Evolutionary conservation across 106 monocot genomes (phyloP), one percentile per base, ranked within the genome.

Genomic region (Dendrobium chrysotoxum): DNA sequence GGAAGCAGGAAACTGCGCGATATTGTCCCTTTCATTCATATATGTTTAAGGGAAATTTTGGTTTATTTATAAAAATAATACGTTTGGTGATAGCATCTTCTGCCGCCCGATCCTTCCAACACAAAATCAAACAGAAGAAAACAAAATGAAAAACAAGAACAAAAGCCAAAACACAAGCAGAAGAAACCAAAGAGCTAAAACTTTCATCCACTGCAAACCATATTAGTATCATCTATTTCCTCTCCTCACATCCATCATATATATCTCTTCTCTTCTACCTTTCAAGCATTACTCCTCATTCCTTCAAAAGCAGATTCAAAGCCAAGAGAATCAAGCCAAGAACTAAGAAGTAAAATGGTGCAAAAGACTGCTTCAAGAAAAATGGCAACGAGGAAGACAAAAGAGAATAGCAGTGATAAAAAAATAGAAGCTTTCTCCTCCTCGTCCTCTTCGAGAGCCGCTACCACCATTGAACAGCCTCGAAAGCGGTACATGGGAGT

Each of bases 401-500:
- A 38, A 16, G 35, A 17, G 11, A 71, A 16, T 2, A 17, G 30
- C 17, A 38, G 38, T 38, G 71, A 35, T 35, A 35, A 71, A 71
- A 35, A 35, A 38, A 13, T 16, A 10, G 50, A 50, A 50, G 50
- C 50, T 13, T 50, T 50, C 16, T 15, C 50, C 50, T 50, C 44
- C 6, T 44, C 44, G 1, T 8, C 9, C 44, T 44, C 44, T 44
- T 25, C 71, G 38, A 28, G 2, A 38, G 28, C 70, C 26, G 70
- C 70, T 7, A 13, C 3, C 70, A 35, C 71, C 71, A 35, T 23
- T 13, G n/a, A 42, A 16, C 74, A 75, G 17, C 39, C 41, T 1
- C 18, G 47, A 42, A 82, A 82, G 45, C 82, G 82, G 4, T 82
- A 64, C 35, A 77, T 82, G 21, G 82, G 82, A 11, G 82, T 82